phyloP scores from a whole-genome alignment of 148 eudicot genomes.

The Limonium bicolor region DNA sequence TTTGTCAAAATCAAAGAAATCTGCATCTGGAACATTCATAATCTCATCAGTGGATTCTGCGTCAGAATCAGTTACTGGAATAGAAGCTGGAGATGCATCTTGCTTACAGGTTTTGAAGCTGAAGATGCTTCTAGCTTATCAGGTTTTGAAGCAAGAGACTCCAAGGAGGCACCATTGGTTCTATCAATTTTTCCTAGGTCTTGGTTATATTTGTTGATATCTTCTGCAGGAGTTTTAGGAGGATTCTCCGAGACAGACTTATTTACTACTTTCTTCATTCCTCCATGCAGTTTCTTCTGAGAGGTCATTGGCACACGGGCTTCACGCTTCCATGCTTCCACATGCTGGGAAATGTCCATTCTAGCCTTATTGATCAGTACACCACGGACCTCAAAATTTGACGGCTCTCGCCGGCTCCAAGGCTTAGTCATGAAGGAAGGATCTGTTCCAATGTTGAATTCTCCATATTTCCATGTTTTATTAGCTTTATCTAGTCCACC shows the following conservation, averaged over 20 bases:
- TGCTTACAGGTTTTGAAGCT: background rate
- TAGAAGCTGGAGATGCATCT: background rate
- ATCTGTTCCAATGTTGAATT: too few species aligned
- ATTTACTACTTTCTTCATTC: slow-evolving; percentile 8
- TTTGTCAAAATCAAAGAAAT: slow-evolving; percentile 61
- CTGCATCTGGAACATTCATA: slow-evolving; percentile 53
- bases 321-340: slow-evolving; percentile 18
- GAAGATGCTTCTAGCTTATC: slow-evolving; percentile 3
- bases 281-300: slow-evolving; percentile 1
- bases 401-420: slow-evolving; percentile 14
- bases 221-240: slow-evolving; percentile 11
- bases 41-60: slow-evolving; percentile 11
- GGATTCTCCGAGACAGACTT: slow-evolving; percentile 3
- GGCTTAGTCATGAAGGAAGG: background rate
- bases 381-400: slow-evolving; percentile 26
- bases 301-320: slow-evolving; percentile 6
- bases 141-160: background rate
- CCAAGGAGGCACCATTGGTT: slow-evolving; percentile 8
- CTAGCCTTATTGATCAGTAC: slow-evolving; percentile 34
- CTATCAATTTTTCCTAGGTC: slow-evolving; percentile 9
- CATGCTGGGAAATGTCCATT: slow-evolving; percentile 25
- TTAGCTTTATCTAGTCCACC: background rate
- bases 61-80: background rate
- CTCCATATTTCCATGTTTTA: background rate
- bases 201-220: background rate